Percentiles rank a stretch among this genome's conserved stretches.
phyloP scores from a whole-genome alignment of 2,329 filamentous ascomycete species.

The Neocatenulostroma microsporum region DNA sequence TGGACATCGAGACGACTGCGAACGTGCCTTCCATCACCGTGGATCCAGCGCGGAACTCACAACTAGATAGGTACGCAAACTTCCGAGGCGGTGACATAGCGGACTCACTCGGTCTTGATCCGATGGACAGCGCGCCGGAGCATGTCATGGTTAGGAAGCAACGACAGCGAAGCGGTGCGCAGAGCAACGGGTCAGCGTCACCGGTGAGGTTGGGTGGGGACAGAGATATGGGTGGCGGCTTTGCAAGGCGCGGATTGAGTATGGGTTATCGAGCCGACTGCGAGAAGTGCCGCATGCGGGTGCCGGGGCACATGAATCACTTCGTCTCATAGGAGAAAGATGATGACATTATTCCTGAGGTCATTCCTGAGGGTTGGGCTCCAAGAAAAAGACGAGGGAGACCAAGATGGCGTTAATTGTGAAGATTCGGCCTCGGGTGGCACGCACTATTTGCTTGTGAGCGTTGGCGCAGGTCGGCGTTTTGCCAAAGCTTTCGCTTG shows the following conservation, averaged over 20 bases:
- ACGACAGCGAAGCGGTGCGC: constrained; percentile 29
- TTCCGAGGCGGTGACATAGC: constrained; percentile 1
- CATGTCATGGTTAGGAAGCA: constrained; percentile 27
- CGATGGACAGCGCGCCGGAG: constrained; percentile 18
- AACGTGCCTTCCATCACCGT: constrained; percentile 19
- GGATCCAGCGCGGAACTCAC: constrained; percentile 13
- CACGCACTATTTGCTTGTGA: too few species aligned
- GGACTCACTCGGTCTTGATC: constrained; percentile 8
- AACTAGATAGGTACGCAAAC: constrained; percentile 7
- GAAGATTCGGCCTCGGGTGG: too few species aligned
- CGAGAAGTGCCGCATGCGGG: constrained; percentile 40
- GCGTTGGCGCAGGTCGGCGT: too few species aligned
- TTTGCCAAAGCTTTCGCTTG: too few species aligned
- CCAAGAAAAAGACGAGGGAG: too few species aligned
- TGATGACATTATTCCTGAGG: too few species aligned
- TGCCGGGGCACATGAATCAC: constrained; percentile 46
- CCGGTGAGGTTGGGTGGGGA: constrained; percentile 13
- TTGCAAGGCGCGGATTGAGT: constrained; percentile 31
- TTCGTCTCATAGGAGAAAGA: constrained; percentile 26
- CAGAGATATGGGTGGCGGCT: constrained; percentile 17
- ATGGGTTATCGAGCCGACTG: constrained; percentile 46
- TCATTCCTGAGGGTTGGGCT: too few species aligned
- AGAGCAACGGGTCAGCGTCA: constrained; percentile 23
- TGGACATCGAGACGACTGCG: constrained; percentile 27
- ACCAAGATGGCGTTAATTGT: too few species aligned